Base-by-base conservation (phyloP, 768 basidiomycete species). In the Russula sp. region DNA sequence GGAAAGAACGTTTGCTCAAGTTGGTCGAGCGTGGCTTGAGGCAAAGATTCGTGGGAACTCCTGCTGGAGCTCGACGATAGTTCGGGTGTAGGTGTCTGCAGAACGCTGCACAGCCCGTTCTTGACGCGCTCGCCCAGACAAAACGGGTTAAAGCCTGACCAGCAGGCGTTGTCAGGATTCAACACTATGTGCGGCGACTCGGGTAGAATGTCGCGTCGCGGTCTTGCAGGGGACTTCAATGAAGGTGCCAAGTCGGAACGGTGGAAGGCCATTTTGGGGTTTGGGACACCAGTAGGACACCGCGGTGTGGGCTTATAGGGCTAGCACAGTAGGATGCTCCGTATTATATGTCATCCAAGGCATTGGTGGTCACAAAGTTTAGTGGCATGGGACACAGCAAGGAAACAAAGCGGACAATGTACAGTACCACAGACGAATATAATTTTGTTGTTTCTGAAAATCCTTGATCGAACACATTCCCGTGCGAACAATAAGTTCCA, bases 1-100 rank as follows among this genome's bases (percentile, higher is more conserved):
- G 34, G 36, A 20, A 59, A 65, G 22, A 65, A 50, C 18, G 46
- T n/a, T 38, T 59, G 44, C 36, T 50, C 24, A 16, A 20, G 42
- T n/a, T 59, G 51, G 16, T 59, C 36, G 10, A 38, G 46, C n/a
- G 7, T 8, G 18, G 9, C 6, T 11, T 18, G 38, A 18, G 11
- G 34, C 34, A 3, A 5, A 7, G 40, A 44, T 10, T 16, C 20
- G 30, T 18, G 18, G 3, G 38, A 14, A 4, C 32, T 50, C n/a
- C n/a, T 22, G 22, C 40, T 20, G 22, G 30, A 26, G 49, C 38
- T 13, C 10, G 26, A 16, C 0, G 55, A 32, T 30, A 22, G 56
- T 0, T 46, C 18, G 38, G 56, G 28, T 2, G 36, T 28, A 8
- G 54, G 26, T 7, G 49, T 49, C 5, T 13, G 28, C 20, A 18